These are phyloP conservation scores for Ophiostoma triangulosporum DNA, from an alignment of 2,329 filamentous ascomycete species.

Conservation along the genomic window DNA sequence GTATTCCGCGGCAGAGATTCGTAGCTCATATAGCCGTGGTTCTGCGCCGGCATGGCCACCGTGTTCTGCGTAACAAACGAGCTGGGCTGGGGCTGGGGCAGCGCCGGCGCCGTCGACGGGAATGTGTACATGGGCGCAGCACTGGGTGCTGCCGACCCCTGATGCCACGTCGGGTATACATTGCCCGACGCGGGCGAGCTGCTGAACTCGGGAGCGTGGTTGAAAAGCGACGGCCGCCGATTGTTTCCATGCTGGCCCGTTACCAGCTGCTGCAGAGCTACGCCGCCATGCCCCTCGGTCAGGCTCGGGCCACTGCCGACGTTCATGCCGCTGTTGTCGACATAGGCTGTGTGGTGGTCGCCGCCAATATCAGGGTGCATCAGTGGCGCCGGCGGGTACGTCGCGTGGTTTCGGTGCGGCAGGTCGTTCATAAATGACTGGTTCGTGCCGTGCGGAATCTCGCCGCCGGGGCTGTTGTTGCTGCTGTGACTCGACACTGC, in stretches of 20 bases:
- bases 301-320: neutral
- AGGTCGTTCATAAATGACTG: conserved; percentile 28
- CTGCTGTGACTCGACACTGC: conserved; percentile 17
- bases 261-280: conserved; percentile 33
- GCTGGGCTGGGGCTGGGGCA: neutral
- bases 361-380: conserved; percentile 28
- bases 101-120: conserved; percentile 14
- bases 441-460: neutral
- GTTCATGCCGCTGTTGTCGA: conserved; percentile 23
- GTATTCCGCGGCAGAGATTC: conserved; percentile 19
- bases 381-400: conserved; percentile 28
- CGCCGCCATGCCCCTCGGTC: conserved; percentile 14
- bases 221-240: conserved; percentile 33
- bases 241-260: conserved; percentile 30
- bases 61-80: conserved; percentile 19
- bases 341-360: conserved; percentile 26
- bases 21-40: conserved; percentile 18
- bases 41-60: conserved; percentile 16
- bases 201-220: conserved; percentile 30
- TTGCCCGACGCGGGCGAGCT: conserved; percentile 22
- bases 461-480: conserved; percentile 22
- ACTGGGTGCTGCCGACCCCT: conserved; percentile 27
- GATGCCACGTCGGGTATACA: conserved; percentile 33
- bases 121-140: conserved; percentile 34
- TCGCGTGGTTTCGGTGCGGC: conserved; percentile 24